Base-by-base conservation (phyloP, 371 early-diverging fungal genomes). In the Fennellomyces sp. region DNA sequence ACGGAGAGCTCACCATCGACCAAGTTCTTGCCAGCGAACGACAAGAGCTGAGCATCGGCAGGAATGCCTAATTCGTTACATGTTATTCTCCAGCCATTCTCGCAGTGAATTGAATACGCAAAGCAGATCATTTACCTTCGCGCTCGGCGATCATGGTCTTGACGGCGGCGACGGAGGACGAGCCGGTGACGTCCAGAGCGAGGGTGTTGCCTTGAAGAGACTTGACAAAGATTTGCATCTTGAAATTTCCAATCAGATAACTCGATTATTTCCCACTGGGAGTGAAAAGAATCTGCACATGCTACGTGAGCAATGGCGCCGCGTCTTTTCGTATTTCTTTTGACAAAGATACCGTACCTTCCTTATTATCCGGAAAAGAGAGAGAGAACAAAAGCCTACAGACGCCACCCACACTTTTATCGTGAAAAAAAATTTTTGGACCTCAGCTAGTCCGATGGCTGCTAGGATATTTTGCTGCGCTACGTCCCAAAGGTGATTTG, bases 11-110 rank as follows among this genome's bases (percentile, higher is more conserved):
- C 85, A 54, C 89, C 89, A 66, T 93, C 88, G 64, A 89, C 88
- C 64, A 97, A 88, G 76, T 94, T 89, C 88, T 94, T 97, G 65
- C 95, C 96, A 63, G 91, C 93, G 81, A 94, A 97, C 66, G 94
- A 94, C 56, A 95, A 87, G 73, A 94, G 91, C 81, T 95, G 96
- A 82, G 92, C 90, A 73, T 88, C 93, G 63, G 95, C 92, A 50
- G 95, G 93, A 71, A 97, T 94, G 64, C 91, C 92, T 78, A 64
- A 21, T 19, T 49, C 19, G 23, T 21, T 54, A 19, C 19, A 30
- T 33, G 4, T 28, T 51, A n/a, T 50, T 25, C 51, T 25, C 36
- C 21, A 26, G 13, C 8, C 33, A 13, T 52, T 41, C 17, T 1
- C 42, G 6, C 28, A 25, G 4, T 19, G 4, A 21, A 39, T 30